Base-by-base conservation (phyloP, 108 stramenopile species). In the Cyclotella distinguenda region DNA sequence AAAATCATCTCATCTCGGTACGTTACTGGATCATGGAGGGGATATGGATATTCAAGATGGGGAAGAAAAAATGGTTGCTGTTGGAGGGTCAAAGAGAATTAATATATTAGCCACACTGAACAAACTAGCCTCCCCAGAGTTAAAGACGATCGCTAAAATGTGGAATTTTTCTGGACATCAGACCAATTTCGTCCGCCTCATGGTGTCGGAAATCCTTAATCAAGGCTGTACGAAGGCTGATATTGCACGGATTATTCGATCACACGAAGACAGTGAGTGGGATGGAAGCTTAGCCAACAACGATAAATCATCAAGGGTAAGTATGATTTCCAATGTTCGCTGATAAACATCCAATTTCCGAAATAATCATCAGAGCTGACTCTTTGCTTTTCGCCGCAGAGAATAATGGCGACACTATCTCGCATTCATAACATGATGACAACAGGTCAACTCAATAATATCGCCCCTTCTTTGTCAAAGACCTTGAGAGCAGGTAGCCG, bases 141-240 rank as follows among this genome's bases (percentile, higher is more conserved):
- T 55, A 2, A 35, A 55, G 18, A 55, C 6, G 19, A 25, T 55
- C 1, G 54, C 54, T 26, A 4, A 34, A 1, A 55, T 55, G 54
- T 55, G 54, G 54, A 55, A 25, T 36, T 55, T 55, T 10, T 1
- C 34, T 22, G 54, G 54, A 9, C 54, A 55, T 18, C 54, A 55
- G 19, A 35, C 33, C n/a, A 55, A 55, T 55, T n/a, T 5, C 22
- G 54, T 55, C 15, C 33, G 54, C 6, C 19, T 55, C 6, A 21
- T 18, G 23, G 54, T 55, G 1, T 32, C 54, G 9, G 34, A 35
- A 36, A 21, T 55, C 36, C 54, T 55, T 8, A 18, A 5, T 35
- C 54, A 38, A 18, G 54, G 54, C 4, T 55, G 22, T 19, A 55
- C 33, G 12, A 55, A 55, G 34, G 36, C 54, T 7, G 54, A 55